Evolutionary conservation across 192 early-diverging fungal genomes (phyloP), one percentile per base, ranked within the genome.

Genomic region (Linnemannia hyalina): DNA sequence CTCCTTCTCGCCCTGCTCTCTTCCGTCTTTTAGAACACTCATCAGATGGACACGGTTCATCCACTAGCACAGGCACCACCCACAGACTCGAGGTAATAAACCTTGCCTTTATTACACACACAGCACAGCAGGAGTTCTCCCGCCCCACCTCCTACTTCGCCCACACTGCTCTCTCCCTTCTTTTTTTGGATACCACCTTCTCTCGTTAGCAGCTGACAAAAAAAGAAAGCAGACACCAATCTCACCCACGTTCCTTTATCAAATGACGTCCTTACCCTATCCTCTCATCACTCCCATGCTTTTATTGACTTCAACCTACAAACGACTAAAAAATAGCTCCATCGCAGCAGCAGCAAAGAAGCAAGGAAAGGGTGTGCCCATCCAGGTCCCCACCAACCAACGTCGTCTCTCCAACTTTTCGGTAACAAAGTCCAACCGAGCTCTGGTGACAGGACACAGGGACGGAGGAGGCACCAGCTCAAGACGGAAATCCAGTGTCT

Each of bases 401-500:
- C 74, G 83, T 22, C 78, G 83, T 32, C 63, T 71, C 23, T 85
- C 83, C 4, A 76, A 60, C n/a, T 85, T 85, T 65, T 85, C 83
- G 15, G 44, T 80, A n/a, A 80, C 77, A 71, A 80, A 70, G 23
- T 74, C 83, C 20, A 85, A 85, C 70, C 36, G 78, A 36, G 69
- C 83, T 15, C 70, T 85, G 16, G 80, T 85, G 78, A 85, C 83
- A 29, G 83, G 83, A 49, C 76, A 80, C 36, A 52, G 83, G 47
- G 83, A 85, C n/a, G 78, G 83, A 16, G 83, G 83, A 10, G 46
- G 73, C 36, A 38, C 29, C 47, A 52, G 72, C 47, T 23, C 55
- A 46, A 76, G 83, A 72, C 73, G 83, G 44, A 85, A 85, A 65
- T 85, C 83, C 54, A 85, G 83, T 49, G 23, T 71, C 6, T 71